Evolutionary conservation across 371 early-diverging fungal genomes (phyloP), one percentile per base, ranked within the genome.

Genomic region (Chytridium lagenaria): DNA sequence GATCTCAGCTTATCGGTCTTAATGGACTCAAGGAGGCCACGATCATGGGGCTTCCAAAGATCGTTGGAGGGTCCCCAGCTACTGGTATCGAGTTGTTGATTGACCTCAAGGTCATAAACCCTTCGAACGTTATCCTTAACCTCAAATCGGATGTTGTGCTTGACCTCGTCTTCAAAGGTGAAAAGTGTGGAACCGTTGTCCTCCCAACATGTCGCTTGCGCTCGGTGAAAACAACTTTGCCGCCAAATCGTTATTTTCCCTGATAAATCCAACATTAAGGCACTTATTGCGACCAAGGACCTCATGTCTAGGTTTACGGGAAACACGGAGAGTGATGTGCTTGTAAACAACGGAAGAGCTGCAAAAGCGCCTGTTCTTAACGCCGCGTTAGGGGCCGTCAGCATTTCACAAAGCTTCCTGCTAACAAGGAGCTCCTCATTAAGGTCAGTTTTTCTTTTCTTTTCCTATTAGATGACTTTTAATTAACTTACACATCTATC

Each of bases 261-360:
- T 0, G 50, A 19, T 2, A 68, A 68, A 26, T 12, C 68, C 1
- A 36, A 22, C 31, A 44, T 44, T 19, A 7, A 7, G 12, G 73
- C 73, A 28, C 19, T 36, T 3, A 3, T 33, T 16, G 63, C 50
- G n/a, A 16, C 50, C 31, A 7, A 12, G 40, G 28, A 22, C 31
- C 28, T 30, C 16, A 34, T 73, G n/a, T 68, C 68, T n/a, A 37
- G 19, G 10, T 73, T 34, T 50, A 22, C 68, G 7, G 49, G n/a
- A 10, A 50, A 50, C 1, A 34, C 16, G 15, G 19, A 2, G 22
- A 16, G 22, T 34, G 40, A 57, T 23, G 40, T 73, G 34, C 57
- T 36, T 31, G 26, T 73, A 12, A 33, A 5, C 15, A 57, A 57
- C 57, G 73, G 73, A 59, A 68, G n/a, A 12, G 34, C 69, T 10